Evolutionary conservation across 352 stramenopile species (phyloP), one percentile per base, ranked within the genome.

Genomic region (Pythium graminicola): DNA sequence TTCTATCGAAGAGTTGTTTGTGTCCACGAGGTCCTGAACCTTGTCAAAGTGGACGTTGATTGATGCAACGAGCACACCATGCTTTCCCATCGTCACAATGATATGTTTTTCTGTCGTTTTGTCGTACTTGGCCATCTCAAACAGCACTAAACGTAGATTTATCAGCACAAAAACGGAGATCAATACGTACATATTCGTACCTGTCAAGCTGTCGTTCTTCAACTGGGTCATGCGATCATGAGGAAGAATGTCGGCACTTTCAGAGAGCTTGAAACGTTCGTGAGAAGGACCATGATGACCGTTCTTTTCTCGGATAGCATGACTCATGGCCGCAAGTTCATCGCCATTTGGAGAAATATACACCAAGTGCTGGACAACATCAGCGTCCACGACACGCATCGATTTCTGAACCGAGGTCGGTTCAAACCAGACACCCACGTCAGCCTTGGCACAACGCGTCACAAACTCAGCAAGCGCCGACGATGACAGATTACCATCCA

Each of bases 341-440:
- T 91, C 81, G 14, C 59, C 67, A 43, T 93, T 95, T 3, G 85
- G 82, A 4, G 81, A 90, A 28, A 92, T 72, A 41, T 88, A 88
- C 49, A 70, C 75, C 43, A 91, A 44, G 32, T 67, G 64, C 28
- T 69, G 46, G 1, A 93, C 53, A 0, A 58, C 73, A 7, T 57
- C 48, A 27, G 69, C 74, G 9, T 85, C 66, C 3, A 88, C 70
- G 19, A 87, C 62, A 26, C 74, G 79, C 19, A 83, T 51, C 1
- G 81, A 73, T 57, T 95, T 95, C 39, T 88, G 74, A 8, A 93
- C 75, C 2, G 83, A 95, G 6, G 82, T 92, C 36, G 85, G 81
- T 62, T 95, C 85, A 38, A 94, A 94, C 78, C 79, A 86, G 11
- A 82, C 70, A 28, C 72, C 62, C 0, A 89, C 67, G 2, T 67